Conservation (phyloP, 306 rosid genomes). For the Prunus mira region DNA sequence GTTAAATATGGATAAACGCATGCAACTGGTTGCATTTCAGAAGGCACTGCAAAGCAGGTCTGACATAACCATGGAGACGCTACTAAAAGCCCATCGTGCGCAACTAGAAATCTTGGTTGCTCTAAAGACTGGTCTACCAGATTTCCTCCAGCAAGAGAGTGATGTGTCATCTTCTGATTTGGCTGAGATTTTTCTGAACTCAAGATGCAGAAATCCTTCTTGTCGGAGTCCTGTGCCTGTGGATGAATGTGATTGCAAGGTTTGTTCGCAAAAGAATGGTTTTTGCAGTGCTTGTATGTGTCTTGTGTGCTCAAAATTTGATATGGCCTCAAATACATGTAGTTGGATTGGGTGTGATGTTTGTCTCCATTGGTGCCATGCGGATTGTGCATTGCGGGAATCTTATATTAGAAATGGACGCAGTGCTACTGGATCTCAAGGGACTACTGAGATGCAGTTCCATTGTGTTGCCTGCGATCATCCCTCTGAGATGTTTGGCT, state of each 20-base stretch:
- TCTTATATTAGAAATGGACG: slow-evolving; percentile 85
- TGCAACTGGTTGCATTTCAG: slow-evolving; percentile 55
- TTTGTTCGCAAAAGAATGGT: slow-evolving; percentile 78
- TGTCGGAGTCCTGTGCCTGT: slow-evolving; percentile 79
- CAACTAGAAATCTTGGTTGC: slow-evolving; percentile 90
- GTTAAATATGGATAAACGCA: slow-evolving; percentile 63
- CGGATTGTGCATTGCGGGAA: slow-evolving; percentile 82
- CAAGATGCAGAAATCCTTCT: slow-evolving; percentile 67
- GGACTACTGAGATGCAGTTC: slow-evolving; percentile 90
- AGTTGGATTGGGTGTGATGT: slow-evolving; percentile 99
- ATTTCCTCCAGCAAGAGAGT: slow-evolving; percentile 54
- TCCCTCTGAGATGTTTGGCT: slow-evolving; percentile 99
- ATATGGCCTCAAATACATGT: slow-evolving; percentile 86
- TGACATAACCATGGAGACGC: slow-evolving; percentile 65
- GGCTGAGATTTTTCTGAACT: slow-evolving; percentile 78
- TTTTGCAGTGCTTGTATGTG: slow-evolving; percentile 98
- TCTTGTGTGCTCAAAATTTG: slow-evolving; percentile 89
- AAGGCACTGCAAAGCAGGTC: slow-evolving; percentile 71
- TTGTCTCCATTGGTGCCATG: slow-evolving; percentile 98
- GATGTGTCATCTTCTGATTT: slow-evolving; percentile 55
- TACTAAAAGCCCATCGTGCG: slow-evolving; percentile 64
- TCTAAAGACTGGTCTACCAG: slow-evolving; percentile 66
- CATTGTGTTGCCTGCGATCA: slow-evolving; percentile 96
- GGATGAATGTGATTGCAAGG: slow-evolving; percentile 98
- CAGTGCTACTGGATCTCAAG: slow-evolving; percentile 63